Conservation (phyloP, 2,329 filamentous ascomycete species). For the Chaetomium sp. region DNA sequence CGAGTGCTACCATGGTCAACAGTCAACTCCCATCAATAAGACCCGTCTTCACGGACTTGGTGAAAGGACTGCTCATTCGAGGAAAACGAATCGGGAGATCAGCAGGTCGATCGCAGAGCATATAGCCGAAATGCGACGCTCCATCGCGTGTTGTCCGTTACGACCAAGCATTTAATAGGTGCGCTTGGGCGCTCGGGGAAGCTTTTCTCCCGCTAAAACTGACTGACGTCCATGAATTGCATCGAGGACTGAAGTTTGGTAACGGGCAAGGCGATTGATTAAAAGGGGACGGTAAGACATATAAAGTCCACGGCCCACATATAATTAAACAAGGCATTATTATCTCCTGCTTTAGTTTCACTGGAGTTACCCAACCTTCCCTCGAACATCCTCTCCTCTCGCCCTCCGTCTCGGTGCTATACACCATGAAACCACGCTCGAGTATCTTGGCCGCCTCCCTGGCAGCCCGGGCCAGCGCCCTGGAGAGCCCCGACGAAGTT, state of each 20-base stretch:
- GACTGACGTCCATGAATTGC: not conserved
- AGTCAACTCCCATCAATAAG: too few relatives aligned
- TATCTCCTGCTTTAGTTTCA: too few relatives aligned
- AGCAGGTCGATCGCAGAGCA: too few relatives aligned
- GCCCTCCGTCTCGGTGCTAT: not conserved
- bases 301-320: not conserved
- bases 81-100: too few relatives aligned
- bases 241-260: not conserved
- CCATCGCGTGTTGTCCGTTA: too few relatives aligned
- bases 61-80: too few relatives aligned
- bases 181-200: not conserved
- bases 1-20: too few relatives aligned
- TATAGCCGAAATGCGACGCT: too few relatives aligned
- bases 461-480: not conserved
- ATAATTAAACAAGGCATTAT: too few relatives aligned
- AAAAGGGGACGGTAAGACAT: not conserved
- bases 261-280: not conserved
- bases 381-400: not conserved
- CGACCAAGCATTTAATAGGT: not conserved
- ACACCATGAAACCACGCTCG: not conserved
- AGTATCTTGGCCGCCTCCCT: not conserved
- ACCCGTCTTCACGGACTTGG: too few relatives aligned
- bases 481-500: not conserved
- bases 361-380: not conserved
- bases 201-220: not conserved